Percentiles rank a stretch among this genome's conserved stretches.
Evolutionary conservation across 805 yeast species (phyloP).

Genomic region (Wickerhamomyces chambardii): DNA sequence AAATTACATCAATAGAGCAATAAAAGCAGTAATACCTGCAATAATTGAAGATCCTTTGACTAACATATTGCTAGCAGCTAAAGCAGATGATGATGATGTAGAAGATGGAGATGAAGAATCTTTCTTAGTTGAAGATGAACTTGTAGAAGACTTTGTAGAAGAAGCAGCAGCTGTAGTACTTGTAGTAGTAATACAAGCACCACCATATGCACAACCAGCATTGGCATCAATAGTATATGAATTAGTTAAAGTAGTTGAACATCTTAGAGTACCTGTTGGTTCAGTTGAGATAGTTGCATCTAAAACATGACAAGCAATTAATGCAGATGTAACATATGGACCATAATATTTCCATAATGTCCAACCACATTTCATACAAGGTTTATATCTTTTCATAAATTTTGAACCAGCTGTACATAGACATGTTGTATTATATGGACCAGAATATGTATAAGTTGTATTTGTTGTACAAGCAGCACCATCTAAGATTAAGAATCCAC

Average conservation of each 20-base stretch:
- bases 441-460: slow-evolving; percentile 11
- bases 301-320: slow-evolving; percentile 20
- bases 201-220: slow-evolving; percentile 9
- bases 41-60: too few species aligned
- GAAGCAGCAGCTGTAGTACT: too few species aligned
- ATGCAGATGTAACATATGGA: slow-evolving; percentile 18
- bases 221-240: slow-evolving; percentile 10
- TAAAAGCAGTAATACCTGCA: too few species aligned
- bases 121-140: too few species aligned
- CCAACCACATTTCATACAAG: slow-evolving; percentile 32
- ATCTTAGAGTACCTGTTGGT: slow-evolving; percentile 27
- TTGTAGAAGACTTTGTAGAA: slow-evolving; percentile 3
- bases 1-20: too few species aligned
- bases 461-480: slow-evolving; percentile 19
- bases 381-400: slow-evolving; percentile 19
- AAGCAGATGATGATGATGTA: too few species aligned
- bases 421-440: slow-evolving; percentile 22
- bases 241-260: slow-evolving; percentile 16
- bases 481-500: slow-evolving; percentile 23
- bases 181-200: slow-evolving; percentile 7
- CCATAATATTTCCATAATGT: slow-evolving; percentile 29
- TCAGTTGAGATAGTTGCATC: too few species aligned
- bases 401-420: slow-evolving; percentile 20
- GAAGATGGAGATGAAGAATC: too few species aligned
- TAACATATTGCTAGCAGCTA: too few species aligned